Base-by-base conservation (phyloP, 225 moss, liverwort and hornwort species). In the Marchantia paleacea region DNA sequence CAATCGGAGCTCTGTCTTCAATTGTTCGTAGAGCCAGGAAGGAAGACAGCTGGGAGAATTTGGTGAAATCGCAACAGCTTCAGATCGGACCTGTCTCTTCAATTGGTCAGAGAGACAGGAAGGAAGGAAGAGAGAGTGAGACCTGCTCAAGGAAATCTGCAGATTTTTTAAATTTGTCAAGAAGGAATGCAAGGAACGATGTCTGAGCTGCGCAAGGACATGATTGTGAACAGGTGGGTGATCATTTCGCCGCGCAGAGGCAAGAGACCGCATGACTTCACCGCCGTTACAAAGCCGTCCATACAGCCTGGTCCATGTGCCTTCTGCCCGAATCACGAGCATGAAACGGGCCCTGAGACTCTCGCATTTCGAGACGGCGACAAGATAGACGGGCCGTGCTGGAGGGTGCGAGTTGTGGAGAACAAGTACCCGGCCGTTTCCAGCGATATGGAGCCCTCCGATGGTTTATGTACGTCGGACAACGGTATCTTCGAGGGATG, bases 141-240 rank as follows among this genome's bases (percentile, higher is more conserved):
- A 39, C 5, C 39, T 2, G 39, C 39, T 39, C 39, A 39, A 39
- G n/a, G n/a, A n/a, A n/a, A n/a, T n/a, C n/a, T 55, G 55, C 8
- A 55, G 62, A 22, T 11, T 39, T 39, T 5, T 2, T 2, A 39
- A 39, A 39, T 39, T 39, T 39, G 39, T 39, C 3, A 39, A 39
- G 39, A 39, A 39, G 39, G 39, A 2, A 2, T 39, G 2, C 39
- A 5, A 31, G 4, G 29, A 13, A 39, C 48, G 20, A 78, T 78
- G 78, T 78, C 78, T 18, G 92, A 96, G 89, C 92, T 96, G 28
- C 83, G 96, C 77, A 87, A 88, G 77, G 96, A 96, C 54, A 75
- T 82, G 65, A 86, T 96, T 52, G 90, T 85, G 53, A 89, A 91
- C 73, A 82, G 93, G 65, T 96, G 96, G 96, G 93, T 96, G 77